A percentile compares a stretch with the other conserved stretches of the same genome.
Conservation (phyloP, 139 green algal genomes). For the Pleodorina starrii region DNA sequence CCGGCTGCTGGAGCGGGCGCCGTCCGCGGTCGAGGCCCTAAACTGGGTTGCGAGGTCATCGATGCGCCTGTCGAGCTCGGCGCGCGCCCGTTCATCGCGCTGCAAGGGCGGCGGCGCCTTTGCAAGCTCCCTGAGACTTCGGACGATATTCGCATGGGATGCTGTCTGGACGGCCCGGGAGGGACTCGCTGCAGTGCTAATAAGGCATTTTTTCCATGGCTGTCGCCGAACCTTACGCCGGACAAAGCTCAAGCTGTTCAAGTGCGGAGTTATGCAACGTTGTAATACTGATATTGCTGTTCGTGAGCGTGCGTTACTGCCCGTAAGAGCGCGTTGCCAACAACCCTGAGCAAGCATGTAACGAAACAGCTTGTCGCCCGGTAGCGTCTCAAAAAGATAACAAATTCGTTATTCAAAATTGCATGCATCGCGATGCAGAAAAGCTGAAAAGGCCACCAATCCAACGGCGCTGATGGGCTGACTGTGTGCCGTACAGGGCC, state of each 20-base stretch:
- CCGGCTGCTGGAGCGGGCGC: neutral
- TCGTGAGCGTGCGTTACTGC: no score
- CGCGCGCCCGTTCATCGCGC: neutral
- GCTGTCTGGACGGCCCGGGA: neutral
- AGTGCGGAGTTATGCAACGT: neutral
- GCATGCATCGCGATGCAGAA: no score
- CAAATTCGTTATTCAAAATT: no score
- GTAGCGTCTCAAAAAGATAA: no score
- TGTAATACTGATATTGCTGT: neutral
- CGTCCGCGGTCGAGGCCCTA: neutral
- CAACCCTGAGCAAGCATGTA: no score
- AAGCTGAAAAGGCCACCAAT: no score
- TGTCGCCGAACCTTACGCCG: neutral
- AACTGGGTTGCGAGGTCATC: neutral
- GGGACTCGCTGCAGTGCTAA: neutral
- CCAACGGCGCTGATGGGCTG: no score
- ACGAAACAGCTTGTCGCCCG: no score
- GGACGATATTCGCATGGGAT: neutral
- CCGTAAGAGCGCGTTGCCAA: no score
- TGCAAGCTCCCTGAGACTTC: neutral
- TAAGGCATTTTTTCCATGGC: no score
- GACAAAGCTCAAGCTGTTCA: neutral
- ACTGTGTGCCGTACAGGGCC: no score
- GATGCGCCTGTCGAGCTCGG: neutral
- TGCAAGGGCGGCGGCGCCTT: neutral